Evolutionary conservation across 2,329 filamentous ascomycete species (phyloP), one percentile per base, ranked within the genome.

Genomic region (Nannizzia gypsea): DNA sequence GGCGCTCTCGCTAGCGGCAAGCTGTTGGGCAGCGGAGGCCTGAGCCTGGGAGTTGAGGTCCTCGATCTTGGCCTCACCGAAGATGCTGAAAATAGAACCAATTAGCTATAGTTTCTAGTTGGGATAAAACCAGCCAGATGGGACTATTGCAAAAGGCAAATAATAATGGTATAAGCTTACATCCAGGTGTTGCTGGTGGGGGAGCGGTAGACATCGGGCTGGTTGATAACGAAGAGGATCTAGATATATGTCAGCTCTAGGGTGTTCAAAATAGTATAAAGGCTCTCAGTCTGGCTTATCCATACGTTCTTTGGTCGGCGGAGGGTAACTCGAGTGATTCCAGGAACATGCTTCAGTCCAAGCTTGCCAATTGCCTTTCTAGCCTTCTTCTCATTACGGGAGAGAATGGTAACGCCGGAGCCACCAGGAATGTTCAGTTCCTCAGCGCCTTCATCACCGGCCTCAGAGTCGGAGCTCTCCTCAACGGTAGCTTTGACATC

Each of bases 361-460:
- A 97, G 86, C 86, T 99, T 99, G 78, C 90, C 89, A 76, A 99
- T 95, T 73, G 91, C 90, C 85, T 99, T 99, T 80, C 93, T 88
- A 71, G 93, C 95, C 87, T 99, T 99, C 89, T 99, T 99, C 88
- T 99, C 93, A 81, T 97, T 97, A 78, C 93, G 90, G 74, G 90
- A 96, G 84, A 97, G 92, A 73, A 99, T 87, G 71, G 93, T 85
- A 73, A 92, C 88, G 66, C 87, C 85, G 72, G 90, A 89, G 73
- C 92, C 93, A 68, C 88, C 87, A 74, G 92, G 90, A 70, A 87
- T 85, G 75, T 77, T 81, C 70, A 81, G 77, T 73, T 85, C 83
- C 64, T 80, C 80, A 60, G 73, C 77, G 58, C 70, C 72, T 52
- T 66, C 72, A 57, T 72, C 71, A 36, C 50, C 50, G 65, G 70